These are phyloP conservation scores for Coelastrella sp. DNA, from an alignment of 139 green algal species.

Conservation along the genomic window DNA sequence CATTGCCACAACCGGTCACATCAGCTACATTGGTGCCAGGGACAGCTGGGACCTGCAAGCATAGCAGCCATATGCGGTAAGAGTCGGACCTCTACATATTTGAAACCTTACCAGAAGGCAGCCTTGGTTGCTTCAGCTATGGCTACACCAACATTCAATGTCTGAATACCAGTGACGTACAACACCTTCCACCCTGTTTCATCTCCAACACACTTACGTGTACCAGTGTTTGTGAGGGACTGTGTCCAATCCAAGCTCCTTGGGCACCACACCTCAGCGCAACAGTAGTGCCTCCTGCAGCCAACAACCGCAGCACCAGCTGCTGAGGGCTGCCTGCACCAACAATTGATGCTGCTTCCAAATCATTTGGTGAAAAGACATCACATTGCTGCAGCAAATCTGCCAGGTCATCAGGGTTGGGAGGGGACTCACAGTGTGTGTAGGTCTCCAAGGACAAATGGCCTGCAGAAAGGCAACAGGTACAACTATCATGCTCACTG, in stretches of 20 bases:
- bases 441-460: constrained; percentile 66
- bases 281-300: constrained; percentile 49
- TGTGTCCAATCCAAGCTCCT: constrained; percentile 51
- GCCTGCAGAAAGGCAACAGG: constrained; percentile 6
- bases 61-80: background rate
- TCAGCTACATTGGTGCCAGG: constrained; percentile 57
- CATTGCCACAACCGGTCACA: constrained; percentile 74
- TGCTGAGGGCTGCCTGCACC: constrained; percentile 48
- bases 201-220: background rate
- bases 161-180: too few relatives aligned
- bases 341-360: constrained; percentile 66
- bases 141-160: too few relatives aligned
- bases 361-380: constrained; percentile 70
- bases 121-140: too few relatives aligned
- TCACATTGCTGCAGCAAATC: constrained; percentile 54
- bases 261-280: constrained; percentile 56
- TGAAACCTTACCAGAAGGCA: too few relatives aligned
- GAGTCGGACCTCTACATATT: too few relatives aligned
- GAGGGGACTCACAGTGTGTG: constrained; percentile 43
- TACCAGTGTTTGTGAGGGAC: background rate
- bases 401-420: constrained; percentile 28
- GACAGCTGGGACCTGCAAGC: constrained; percentile 52
- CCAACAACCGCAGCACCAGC: constrained; percentile 53
- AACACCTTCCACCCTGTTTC: too few relatives aligned
- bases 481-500: background rate